A percentile compares a stretch with the other conserved stretches of the same genome.
These are phyloP conservation scores for Mariannaea sp. DNA, from an alignment of 2,329 filamentous ascomycete species.

Conservation along the genomic window DNA sequence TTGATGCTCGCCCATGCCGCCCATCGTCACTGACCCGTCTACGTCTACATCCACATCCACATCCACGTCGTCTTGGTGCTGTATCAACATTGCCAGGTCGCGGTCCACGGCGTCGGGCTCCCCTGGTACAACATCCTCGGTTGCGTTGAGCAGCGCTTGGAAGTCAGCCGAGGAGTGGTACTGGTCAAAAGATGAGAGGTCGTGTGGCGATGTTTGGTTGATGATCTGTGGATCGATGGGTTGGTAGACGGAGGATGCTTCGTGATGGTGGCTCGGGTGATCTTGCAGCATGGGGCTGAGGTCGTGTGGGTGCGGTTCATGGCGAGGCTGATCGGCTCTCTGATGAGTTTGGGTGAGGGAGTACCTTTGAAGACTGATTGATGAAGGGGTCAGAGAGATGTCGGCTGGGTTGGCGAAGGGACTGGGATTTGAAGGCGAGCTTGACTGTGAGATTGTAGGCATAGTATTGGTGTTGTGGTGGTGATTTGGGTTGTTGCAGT, in stretches of 20 bases:
- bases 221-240: constrained; percentile 67
- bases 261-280: constrained; percentile 39
- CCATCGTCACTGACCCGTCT: constrained; percentile 26
- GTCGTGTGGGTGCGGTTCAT: constrained; percentile 20
- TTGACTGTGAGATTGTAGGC: constrained; percentile 34
- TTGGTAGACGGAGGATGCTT: constrained; percentile 50
- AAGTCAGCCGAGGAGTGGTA: constrained; percentile 55
- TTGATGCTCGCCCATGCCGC: constrained; percentile 21
- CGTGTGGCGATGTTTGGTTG: constrained; percentile 45
- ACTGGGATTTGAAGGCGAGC: constrained; percentile 38
- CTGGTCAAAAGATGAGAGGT: constrained; percentile 47
- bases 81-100: constrained; percentile 59
- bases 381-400: constrained; percentile 51
- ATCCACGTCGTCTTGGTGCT: constrained; percentile 51
- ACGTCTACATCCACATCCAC: constrained; percentile 27
- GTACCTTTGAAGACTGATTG: constrained; percentile 43
- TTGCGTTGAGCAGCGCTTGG: constrained; percentile 58
- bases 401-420: constrained; percentile 55
- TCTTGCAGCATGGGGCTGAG: constrained; percentile 41
- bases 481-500: too few species aligned
- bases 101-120: constrained; percentile 50
- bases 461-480: too few species aligned
- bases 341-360: constrained; percentile 35
- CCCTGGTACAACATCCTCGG: constrained; percentile 45
- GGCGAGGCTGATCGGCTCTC: not conserved